phyloP scores from a whole-genome alignment of 257 asterid species.

The Petunia axillaris region DNA sequence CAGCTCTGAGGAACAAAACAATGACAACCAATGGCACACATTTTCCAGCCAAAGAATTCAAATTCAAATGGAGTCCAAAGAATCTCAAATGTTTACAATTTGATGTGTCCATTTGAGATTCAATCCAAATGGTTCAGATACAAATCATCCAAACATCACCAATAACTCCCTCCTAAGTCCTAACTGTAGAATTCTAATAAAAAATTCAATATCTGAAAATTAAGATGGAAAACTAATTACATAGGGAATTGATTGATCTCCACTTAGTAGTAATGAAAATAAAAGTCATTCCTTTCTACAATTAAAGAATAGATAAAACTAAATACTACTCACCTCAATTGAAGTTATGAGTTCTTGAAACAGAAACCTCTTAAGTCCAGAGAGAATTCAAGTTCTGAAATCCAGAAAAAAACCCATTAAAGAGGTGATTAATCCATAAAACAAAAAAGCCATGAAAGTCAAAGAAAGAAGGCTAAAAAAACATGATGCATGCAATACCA shows the following conservation, averaged over 20 bases:
- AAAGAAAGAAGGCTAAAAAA: background rate
- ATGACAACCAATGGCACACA: constrained; percentile 47
- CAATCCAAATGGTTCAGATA: constrained; percentile 27
- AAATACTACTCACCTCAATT: background rate
- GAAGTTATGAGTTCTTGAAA: background rate
- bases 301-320: background rate
- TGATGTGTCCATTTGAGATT: constrained; percentile 55
- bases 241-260: background rate
- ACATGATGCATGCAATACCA: constrained; percentile 35
- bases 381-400: background rate
- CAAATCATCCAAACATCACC: constrained; percentile 23
- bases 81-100: constrained; percentile 58
- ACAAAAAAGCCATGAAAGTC: background rate
- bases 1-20: constrained; percentile 54
- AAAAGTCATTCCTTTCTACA: background rate
- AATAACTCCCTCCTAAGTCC: constrained; percentile 23
- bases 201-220: background rate
- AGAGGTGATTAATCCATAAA: background rate
- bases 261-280: background rate
- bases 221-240: background rate
- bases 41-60: constrained; percentile 62
- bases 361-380: constrained; percentile 12
- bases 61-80: constrained; percentile 48
- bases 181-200: background rate
- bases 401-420: background rate